A percentile compares a stretch with the other conserved stretches of the same genome.
Evolutionary conservation across 495 filamentous ascomycete genomes (phyloP).

Genomic region (Hypomontagnella monticulosa): DNA sequence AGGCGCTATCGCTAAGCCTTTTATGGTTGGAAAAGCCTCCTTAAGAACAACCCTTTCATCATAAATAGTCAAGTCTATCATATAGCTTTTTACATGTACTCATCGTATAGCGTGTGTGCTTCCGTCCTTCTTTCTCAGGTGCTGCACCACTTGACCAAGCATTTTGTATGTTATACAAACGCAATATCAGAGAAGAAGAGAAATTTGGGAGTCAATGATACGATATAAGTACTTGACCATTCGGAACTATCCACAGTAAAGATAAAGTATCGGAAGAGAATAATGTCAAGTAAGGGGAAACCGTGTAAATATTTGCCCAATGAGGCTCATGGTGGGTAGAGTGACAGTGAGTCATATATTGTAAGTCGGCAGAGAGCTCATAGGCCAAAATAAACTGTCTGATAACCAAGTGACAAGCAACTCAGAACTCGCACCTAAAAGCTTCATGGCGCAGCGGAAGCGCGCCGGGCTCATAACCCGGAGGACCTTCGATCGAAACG

Average conservation of each 20-base stretch:
- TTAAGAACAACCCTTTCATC: too few species aligned
- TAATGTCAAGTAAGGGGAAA: background rate
- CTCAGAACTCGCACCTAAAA: slow-evolving; percentile 15
- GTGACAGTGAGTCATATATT: slow-evolving; percentile 11
- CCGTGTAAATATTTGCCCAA: background rate
- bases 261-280: background rate
- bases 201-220: too few species aligned
- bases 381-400: background rate
- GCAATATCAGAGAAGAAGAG: too few species aligned
- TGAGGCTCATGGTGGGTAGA: background rate
- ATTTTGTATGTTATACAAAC: too few species aligned
- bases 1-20: too few species aligned
- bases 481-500: slow-evolving; percentile 59
- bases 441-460: slow-evolving; percentile 59
- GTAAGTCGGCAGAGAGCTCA: slow-evolving; percentile 5
- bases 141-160: too few species aligned
- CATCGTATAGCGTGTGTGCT: too few species aligned
- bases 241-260: background rate
- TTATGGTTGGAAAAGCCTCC: too few species aligned
- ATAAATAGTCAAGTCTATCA: too few species aligned
- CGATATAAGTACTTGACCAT: too few species aligned
- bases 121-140: too few species aligned
- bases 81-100: too few species aligned
- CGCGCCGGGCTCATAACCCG: slow-evolving; percentile 61
- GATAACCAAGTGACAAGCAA: background rate